Evolutionary conservation across 208 protist species (phyloP), one percentile per base, ranked within the genome.

Genomic region (Leishmania arabica): DNA sequence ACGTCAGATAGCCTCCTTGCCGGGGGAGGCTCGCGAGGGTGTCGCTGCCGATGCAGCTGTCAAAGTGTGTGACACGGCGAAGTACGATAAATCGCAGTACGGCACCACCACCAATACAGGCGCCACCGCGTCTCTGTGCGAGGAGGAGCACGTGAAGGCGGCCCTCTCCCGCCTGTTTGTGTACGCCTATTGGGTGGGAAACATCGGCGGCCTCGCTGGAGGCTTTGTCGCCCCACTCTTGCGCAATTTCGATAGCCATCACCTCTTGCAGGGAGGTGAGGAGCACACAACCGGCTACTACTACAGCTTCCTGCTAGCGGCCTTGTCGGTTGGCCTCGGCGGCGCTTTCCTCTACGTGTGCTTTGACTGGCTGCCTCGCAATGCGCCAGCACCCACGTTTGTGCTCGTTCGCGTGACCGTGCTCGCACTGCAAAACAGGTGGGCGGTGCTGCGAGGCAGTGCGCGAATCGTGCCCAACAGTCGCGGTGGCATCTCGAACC

Each of bases 211-310:
- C 34, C 84, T 95, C 5, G 47, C 92, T 34, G 91, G 91, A 75
- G 93, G 87, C 83, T 86, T 90, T 75, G 83, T 87, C 0, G 88
- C 88, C 3, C 91, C 91, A 34, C 84, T 95, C n/a, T 49, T 92
- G 72, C 88, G 91, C 49, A 82, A 80, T 72, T 51, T 88, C 24
- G 91, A 93, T 24, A 74, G 79, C 17, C 79, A 82, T 58, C 65
- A 60, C 34, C 51, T 86, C 37, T 45, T 53, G 11, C 77, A 81
- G 21, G 91, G 83, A n/a, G 84, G 82, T n/a, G 75, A 76, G 24
- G 51, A 56, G 54, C 83, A 88, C 79, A 89, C 86, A 27, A 89
- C 88, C 1, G 91, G 91, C n/a, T 95, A 95, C 82, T 95, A 95
- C 83, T 87, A 85, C 82, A 87, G 88, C 60, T 93, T 90, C 78